phyloP scores from a whole-genome alignment of 164 flowering plant genomes.

The Amborella trichopoda region DNA sequence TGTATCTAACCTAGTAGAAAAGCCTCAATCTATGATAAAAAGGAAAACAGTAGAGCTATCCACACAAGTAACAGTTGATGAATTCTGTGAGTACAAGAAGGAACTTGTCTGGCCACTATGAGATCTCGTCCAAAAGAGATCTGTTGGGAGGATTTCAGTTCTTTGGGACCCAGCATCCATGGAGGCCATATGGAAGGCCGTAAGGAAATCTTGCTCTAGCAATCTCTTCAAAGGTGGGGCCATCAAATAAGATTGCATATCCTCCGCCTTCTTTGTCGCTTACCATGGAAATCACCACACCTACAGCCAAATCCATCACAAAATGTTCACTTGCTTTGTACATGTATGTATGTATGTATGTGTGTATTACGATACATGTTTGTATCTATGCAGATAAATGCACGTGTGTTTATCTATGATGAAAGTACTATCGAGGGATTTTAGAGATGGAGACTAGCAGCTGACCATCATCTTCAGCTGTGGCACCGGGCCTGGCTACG shows the following conservation, averaged over 20 bases:
- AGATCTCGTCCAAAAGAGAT: too few species aligned
- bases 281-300: conserved; percentile 82
- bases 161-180: conserved; percentile 94
- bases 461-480: conserved; percentile 87
- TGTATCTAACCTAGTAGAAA: too few species aligned
- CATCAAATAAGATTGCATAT: conserved; percentile 76
- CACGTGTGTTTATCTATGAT: not conserved
- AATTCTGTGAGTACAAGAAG: too few species aligned
- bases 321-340: not conserved
- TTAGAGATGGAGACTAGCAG: not conserved
- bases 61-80: too few species aligned
- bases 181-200: conserved; percentile 91
- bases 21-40: too few species aligned
- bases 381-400: not conserved
- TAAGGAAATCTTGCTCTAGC: conserved; percentile 86
- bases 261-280: conserved; percentile 74
- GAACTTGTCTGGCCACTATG: too few species aligned
- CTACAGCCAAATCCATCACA: conserved; percentile 32
- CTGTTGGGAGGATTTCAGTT: not conserved
- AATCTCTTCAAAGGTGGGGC: conserved; percentile 69
- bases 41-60: too few species aligned
- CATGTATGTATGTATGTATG: not conserved
- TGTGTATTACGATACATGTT: not conserved
- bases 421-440: not conserved
- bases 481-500: conserved; percentile 81